Evolutionary conservation across 768 basidiomycete genomes (phyloP).

Genomic region (Hygrocybe punicea): DNA sequence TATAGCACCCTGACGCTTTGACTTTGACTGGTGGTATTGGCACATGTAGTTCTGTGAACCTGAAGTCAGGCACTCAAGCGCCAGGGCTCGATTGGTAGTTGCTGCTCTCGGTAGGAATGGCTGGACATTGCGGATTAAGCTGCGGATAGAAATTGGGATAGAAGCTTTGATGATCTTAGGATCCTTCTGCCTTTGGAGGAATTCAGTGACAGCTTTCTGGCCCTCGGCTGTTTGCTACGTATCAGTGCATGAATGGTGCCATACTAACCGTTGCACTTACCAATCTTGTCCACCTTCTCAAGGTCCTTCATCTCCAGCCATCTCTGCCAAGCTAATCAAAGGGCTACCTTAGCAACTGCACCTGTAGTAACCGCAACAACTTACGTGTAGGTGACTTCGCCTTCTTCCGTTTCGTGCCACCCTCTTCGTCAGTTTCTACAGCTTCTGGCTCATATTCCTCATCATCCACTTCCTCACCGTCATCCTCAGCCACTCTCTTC

Average conservation of each 20-base stretch:
- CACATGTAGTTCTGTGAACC: neutral
- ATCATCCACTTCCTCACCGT: neutral
- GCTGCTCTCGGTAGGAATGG: neutral
- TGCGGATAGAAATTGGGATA: neutral
- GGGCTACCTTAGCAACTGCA: neutral
- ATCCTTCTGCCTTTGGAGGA: neutral
- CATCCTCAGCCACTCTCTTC: neutral
- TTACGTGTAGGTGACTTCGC: neutral
- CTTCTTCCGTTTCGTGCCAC: neutral
- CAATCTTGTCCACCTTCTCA: neutral
- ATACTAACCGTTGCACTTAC: neutral
- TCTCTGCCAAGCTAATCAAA: neutral
- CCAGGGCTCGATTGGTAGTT: neutral
- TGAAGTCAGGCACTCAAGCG: neutral
- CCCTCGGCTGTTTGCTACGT: neutral
- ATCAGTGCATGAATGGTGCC: neutral
- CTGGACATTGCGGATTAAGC: neutral
- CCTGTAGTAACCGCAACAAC: neutral
- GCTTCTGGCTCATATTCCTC: neutral
- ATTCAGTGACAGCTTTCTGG: neutral
- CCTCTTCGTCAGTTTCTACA: neutral
- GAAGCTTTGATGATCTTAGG: neutral
- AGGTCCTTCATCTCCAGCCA: neutral
- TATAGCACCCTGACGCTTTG: neutral
- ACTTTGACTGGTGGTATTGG: neutral